Conservation (phyloP, 2,329 filamentous ascomycete species). For the Eutypa lata region DNA sequence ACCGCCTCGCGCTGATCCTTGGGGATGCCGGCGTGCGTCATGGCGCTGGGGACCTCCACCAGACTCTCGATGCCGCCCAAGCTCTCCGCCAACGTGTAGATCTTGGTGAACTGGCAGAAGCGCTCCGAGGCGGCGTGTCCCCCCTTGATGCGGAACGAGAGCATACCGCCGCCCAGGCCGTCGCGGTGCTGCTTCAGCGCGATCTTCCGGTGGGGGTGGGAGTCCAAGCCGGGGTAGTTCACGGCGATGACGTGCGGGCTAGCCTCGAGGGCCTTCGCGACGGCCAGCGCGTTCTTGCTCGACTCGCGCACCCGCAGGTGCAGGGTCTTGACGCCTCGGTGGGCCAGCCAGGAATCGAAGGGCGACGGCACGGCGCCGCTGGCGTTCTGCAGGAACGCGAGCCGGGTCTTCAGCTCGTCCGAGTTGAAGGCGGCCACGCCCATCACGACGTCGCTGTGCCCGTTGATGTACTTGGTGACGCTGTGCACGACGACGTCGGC, state of each 20-base stretch:
- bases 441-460: slow-evolving; percentile 96
- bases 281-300: slow-evolving; percentile 71
- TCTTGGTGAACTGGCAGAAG: slow-evolving; percentile 84
- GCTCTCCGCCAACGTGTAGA: slow-evolving; percentile 92
- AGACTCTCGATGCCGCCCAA: slow-evolving; percentile 90
- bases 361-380: slow-evolving; percentile 92
- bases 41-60: slow-evolving; percentile 87
- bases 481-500: slow-evolving; percentile 96
- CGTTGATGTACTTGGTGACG: slow-evolving; percentile 99
- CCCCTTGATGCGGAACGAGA: slow-evolving; percentile 90
- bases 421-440: slow-evolving; percentile 94
- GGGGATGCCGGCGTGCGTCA: slow-evolving; percentile 97
- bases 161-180: slow-evolving; percentile 94
- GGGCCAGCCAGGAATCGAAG: slow-evolving; percentile 97
- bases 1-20: slow-evolving; percentile 85
- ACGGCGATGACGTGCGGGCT: slow-evolving; percentile 83
- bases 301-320: slow-evolving; percentile 89
- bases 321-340: slow-evolving; percentile 93
- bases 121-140: slow-evolving; percentile 81
- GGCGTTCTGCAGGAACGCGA: slow-evolving; percentile 93
- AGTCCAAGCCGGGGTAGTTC: slow-evolving; percentile 90
- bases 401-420: slow-evolving; percentile 69
- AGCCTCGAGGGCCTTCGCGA: slow-evolving; percentile 73
- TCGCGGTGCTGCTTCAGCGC: slow-evolving; percentile 89
- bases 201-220: slow-evolving; percentile 82